A percentile compares a stretch with the other conserved stretches of the same genome.
Conservation (phyloP, 2,329 filamentous ascomycete genomes). For the Paramyrothecium roridum region DNA sequence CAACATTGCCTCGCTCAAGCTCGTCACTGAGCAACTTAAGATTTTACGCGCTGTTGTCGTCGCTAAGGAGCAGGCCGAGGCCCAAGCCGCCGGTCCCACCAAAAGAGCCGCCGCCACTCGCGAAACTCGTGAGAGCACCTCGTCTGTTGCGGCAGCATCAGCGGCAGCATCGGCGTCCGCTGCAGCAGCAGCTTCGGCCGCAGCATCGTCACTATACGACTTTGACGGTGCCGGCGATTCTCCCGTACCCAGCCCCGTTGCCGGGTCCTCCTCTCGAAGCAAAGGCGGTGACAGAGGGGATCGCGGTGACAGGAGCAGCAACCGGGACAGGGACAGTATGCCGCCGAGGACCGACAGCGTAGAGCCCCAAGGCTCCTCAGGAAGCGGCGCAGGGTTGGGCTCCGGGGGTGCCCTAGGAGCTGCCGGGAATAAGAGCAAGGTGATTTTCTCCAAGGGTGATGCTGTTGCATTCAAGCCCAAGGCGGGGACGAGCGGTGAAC, state of each 20-base stretch:
- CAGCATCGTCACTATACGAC: constrained; percentile 36
- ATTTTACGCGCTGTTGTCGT: constrained; percentile 39
- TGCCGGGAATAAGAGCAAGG: constrained; percentile 39
- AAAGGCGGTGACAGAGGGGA: constrained; percentile 2
- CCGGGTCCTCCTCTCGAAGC: constrained; percentile 19
- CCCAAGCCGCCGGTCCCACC: constrained; percentile 23
- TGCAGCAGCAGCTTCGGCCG: constrained; percentile 10
- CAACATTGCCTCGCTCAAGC: constrained; percentile 31
- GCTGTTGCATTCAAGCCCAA: constrained; percentile 66
- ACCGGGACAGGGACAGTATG: constrained; percentile 47
- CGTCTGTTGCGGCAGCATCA: background rate
- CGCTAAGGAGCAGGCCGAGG: constrained; percentile 39
- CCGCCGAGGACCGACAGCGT: constrained; percentile 55
- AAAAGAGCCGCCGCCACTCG: constrained; percentile 16
- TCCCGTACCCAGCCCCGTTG: constrained; percentile 41
- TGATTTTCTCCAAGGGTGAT: constrained; percentile 59
- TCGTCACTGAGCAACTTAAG: constrained; percentile 38
- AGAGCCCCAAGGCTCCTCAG: constrained; percentile 45
- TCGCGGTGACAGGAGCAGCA: constrained; percentile 26
- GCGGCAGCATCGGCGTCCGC: constrained; percentile 9
- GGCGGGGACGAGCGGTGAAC: constrained; percentile 37
- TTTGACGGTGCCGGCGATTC: constrained; percentile 43
- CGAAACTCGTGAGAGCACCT: background rate
- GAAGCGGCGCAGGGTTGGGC: constrained; percentile 20
- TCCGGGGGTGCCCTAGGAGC: constrained; percentile 11